Percentiles rank a stretch among this genome's conserved stretches.
phyloP scores from a whole-genome alignment of 1,139 yeast genomes.

The Nakaseomyces nivariensis region DNA sequence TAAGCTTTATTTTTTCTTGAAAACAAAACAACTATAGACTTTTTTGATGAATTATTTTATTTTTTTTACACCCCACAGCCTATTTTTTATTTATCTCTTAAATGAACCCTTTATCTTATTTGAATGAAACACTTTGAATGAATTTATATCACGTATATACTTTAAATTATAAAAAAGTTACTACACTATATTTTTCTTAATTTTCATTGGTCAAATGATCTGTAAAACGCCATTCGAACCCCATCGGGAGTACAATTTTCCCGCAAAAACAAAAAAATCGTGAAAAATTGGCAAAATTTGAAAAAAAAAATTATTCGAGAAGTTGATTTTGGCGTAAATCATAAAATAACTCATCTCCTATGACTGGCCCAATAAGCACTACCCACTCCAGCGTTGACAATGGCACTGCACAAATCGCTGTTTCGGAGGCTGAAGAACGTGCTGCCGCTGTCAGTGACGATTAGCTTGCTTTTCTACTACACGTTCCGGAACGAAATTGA shows the following conservation, averaged over 20 bases:
- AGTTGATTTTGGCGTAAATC: neutral
- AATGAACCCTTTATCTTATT: neutral
- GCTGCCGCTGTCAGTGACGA: constrained; percentile 21
- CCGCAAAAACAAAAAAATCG: too few relatives aligned
- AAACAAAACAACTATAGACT: neutral
- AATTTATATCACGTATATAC: neutral
- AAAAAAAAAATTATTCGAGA: too few relatives aligned
- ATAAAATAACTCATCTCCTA: neutral
- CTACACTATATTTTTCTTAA: too few relatives aligned
- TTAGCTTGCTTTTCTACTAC: constrained; percentile 27
- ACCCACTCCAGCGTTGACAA: neutral
- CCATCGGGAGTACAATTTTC: neutral
- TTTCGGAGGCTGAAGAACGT: constrained; percentile 21
- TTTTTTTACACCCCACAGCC: neutral
- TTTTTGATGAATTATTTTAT: neutral
- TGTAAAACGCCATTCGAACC: neutral
- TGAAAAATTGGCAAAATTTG: too few relatives aligned
- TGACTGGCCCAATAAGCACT: too few relatives aligned
- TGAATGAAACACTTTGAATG: neutral
- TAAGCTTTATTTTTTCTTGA: too few relatives aligned
- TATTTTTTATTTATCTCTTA: neutral
- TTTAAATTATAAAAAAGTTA: too few relatives aligned
- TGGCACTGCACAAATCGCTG: constrained; percentile 5
- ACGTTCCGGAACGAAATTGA: constrained; percentile 30
- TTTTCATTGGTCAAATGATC: too few relatives aligned